A percentile compares a stretch with the other conserved stretches of the same genome.
phyloP scores from a whole-genome alignment of 2,329 filamentous ascomycete genomes.

The Huntiella moniliformis region DNA sequence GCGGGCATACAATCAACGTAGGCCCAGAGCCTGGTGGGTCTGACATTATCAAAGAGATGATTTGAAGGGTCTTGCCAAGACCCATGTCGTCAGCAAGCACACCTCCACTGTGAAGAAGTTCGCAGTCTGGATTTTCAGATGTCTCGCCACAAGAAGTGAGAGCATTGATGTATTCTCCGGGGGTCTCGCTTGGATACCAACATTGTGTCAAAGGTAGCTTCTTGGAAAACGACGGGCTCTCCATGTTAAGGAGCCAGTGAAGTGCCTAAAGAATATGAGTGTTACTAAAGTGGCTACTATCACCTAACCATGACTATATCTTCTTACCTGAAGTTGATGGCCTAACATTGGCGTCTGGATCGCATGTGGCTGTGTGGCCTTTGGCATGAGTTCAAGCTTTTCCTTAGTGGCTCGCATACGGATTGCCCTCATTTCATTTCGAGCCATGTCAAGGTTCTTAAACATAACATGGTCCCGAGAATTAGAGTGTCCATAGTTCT shows the following conservation, averaged over 20 bases:
- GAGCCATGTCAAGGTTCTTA: neutral
- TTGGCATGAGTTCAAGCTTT: conserved; percentile 50
- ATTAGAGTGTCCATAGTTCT: no score
- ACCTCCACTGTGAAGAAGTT: conserved; percentile 34
- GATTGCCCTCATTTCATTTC: neutral
- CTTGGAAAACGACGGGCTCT: conserved; percentile 46
- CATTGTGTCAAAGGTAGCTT: no score
- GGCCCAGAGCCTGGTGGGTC: conserved; percentile 30
- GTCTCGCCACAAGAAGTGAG: no score
- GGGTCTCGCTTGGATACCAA: no score
- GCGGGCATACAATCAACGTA: conserved; percentile 64
- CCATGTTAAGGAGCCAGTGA: conserved; percentile 63
- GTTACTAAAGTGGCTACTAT: neutral
- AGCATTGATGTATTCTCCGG: no score
- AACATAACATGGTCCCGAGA: neutral
- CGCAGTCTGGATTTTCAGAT: no score
- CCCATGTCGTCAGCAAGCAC: conserved; percentile 90
- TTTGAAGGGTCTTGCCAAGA: conserved; percentile 71
- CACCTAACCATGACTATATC: neutral
- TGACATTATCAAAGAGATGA: conserved; percentile 58
- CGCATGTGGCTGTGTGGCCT: conserved; percentile 46
- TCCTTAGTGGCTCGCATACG: conserved; percentile 28
- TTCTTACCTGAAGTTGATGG: conserved; percentile 48
- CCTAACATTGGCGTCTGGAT: conserved; percentile 53
- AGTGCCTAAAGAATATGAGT: conserved; percentile 36